Evolutionary conservation across 1,284 basidiomycete genomes (phyloP), one percentile per base, ranked within the genome.

Genomic region (Thecaphora thlaspeos): DNA sequence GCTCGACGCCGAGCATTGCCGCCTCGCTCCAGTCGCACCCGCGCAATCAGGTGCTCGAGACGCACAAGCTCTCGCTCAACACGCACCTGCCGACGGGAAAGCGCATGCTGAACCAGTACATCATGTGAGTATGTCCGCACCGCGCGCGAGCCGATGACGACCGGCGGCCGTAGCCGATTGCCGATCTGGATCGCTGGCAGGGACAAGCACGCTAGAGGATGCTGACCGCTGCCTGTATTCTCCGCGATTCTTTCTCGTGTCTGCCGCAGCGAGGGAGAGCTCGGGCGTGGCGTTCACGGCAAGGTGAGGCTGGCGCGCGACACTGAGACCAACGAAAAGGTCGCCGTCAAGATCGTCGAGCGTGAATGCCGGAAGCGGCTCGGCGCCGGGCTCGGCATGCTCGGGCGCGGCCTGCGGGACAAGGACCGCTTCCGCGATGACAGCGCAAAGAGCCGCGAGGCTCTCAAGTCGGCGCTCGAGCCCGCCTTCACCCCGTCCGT

Each of bases 91-190:
- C 63, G 23, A 73, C 63, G 49, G 70, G 73, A n/a, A 60, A 64
- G 22, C 63, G 75, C 19, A 77, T 77, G 75, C 65, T 77, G 48
- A 77, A 77, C 30, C 70, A 77, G 54, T 77, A 77, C 47, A 59
- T 76, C 47, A 74, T 77, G 80, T 80, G 10, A 67, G 78, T 17
- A 80, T 36, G 11, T 36, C n/a, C 80, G 46, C 85, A 87, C 82
- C 82, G 91, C 71, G 91, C 91, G 79, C 87, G 90, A 75, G 91
- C 91, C 77, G 80, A 85, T 64, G 85, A 89, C 77, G 4, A 78
- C 79, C 48, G 76, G 78, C 55, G 73, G 75, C 56, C n/a, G n/a
- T n/a, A n/a, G n/a, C n/a, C n/a, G n/a, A n/a, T n/a, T n/a, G n/a
- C n/a, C n/a, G n/a, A n/a, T n/a, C n/a, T n/a, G n/a, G n/a, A n/a